A percentile compares a stretch with the other conserved stretches of the same genome.
Evolutionary conservation across 352 stramenopile species (phyloP).

Genomic region (Phytopythium mirpurense): DNA sequence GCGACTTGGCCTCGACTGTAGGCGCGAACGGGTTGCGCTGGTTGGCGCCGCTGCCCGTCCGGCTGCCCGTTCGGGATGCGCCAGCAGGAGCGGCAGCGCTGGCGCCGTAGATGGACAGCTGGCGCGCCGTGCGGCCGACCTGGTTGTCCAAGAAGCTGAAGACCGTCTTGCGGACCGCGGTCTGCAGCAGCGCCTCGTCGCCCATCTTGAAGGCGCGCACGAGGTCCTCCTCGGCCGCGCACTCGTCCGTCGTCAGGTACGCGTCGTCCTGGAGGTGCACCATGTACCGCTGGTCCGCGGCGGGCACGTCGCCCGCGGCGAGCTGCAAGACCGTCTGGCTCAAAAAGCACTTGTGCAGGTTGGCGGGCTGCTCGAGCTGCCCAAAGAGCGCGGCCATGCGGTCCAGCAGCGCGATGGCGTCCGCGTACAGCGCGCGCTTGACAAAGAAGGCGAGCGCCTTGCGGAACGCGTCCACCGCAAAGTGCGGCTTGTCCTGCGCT

Average conservation of each 20-base stretch:
- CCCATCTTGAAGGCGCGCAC: slow-evolving; percentile 74
- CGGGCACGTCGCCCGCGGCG: slow-evolving; percentile 54
- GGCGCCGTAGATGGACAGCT: slow-evolving; percentile 58
- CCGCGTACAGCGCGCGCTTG: slow-evolving; percentile 41
- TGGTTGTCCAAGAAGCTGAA: slow-evolving; percentile 80
- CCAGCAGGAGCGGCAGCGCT: slow-evolving; percentile 4
- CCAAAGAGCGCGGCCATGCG: slow-evolving; percentile 50
- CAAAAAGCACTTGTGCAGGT: slow-evolving; percentile 72
- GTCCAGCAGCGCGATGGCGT: slow-evolving; percentile 41
- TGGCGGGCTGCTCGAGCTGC: slow-evolving; percentile 57
- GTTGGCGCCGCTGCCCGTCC: slow-evolving; percentile 12
- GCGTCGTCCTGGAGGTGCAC: slow-evolving; percentile 70
- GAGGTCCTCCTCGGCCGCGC: slow-evolving; percentile 65
- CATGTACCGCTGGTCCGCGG: slow-evolving; percentile 73
- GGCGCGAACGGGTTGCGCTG: slow-evolving; percentile 10
- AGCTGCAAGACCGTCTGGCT: slow-evolving; percentile 65
- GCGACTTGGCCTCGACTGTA: background rate
- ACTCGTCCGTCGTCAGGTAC: slow-evolving; percentile 74
- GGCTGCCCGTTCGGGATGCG: slow-evolving; percentile 17
- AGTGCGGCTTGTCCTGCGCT: slow-evolving; percentile 77
- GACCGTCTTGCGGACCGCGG: slow-evolving; percentile 65
- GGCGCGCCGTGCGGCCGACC: slow-evolving; percentile 60
- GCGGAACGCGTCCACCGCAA: slow-evolving; percentile 73
- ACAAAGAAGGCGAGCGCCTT: slow-evolving; percentile 75
- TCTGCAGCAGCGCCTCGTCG: slow-evolving; percentile 69